Percentiles rank a stretch among this genome's conserved stretches.
These are phyloP conservation scores for Penicillium sp. DNA, from an alignment of 2,329 filamentous ascomycete species.

Conservation along the genomic window DNA sequence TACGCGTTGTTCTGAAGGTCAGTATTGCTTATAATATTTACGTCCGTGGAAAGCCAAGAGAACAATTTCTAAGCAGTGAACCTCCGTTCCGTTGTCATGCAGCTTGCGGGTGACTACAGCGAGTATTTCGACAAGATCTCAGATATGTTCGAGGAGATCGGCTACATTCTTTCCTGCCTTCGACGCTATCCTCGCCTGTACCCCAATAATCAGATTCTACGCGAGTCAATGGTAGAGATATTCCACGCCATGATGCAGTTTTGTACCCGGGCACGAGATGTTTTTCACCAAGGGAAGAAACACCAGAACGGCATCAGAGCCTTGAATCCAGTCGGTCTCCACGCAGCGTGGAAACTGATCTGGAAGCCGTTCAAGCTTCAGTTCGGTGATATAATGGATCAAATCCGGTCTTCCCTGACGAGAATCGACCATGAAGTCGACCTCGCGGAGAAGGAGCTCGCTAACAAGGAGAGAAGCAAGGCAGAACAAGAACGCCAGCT, in stretches of 20 bases:
- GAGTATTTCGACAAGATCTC: constrained; percentile 1
- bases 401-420: not conserved
- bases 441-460: not conserved
- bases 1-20: not conserved
- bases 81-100: not conserved
- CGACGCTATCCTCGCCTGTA: not conserved
- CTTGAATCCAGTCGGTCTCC: not conserved
- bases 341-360: not conserved
- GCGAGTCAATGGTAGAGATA: not conserved
- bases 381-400: not conserved
- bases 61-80: not conserved
- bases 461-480: not conserved
- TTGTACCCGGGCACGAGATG: not conserved
- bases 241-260: not conserved
- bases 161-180: not conserved
- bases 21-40: not conserved
- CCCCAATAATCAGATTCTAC: not conserved
- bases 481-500: constrained; percentile 1
- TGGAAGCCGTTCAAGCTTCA: constrained; percentile 3
- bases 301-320: not conserved
- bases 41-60: not conserved
- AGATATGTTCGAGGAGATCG: not conserved
- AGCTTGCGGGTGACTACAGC: not conserved
- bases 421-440: not conserved
- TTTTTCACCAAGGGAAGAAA: not conserved